These are phyloP conservation scores for Alliaria petiolata DNA, from an alignment of 345 rosid genomes.

Conservation along the genomic window DNA sequence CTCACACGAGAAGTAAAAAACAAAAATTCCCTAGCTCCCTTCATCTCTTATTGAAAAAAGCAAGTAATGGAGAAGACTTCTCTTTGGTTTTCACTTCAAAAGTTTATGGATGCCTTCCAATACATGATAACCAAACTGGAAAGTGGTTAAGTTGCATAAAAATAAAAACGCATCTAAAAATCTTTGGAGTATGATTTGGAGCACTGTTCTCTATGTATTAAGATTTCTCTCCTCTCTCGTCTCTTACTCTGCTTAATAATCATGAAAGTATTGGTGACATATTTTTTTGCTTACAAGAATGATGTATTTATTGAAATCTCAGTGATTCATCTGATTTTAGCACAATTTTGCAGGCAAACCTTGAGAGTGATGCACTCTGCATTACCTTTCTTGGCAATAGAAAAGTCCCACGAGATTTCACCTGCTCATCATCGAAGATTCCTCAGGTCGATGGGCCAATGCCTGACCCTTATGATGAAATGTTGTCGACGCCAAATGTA, in stretches of 20 bases:
- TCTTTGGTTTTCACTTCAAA: neutral
- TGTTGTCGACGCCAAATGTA: conserved; percentile 92
- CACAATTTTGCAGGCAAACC: conserved; percentile 21
- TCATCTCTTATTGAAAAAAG: neutral
- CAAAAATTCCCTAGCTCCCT: neutral
- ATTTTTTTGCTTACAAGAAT: neutral
- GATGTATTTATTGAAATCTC: neutral
- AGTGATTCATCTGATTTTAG: neutral
- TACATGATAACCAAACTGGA: neutral
- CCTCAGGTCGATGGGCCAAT: conserved; percentile 91
- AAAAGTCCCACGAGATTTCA: conserved; percentile 15
- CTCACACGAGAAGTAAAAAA: neutral
- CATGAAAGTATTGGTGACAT: too few relatives aligned
- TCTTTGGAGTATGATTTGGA: too few relatives aligned
- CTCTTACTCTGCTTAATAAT: too few relatives aligned
- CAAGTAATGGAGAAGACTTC: too few relatives aligned
- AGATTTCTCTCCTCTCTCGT: too few relatives aligned
- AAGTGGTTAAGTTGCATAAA: too few relatives aligned
- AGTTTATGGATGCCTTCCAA: neutral
- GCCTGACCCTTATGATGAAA: conserved; percentile 91
- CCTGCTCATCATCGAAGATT: conserved; percentile 41
- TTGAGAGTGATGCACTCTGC: neutral
- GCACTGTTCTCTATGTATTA: too few relatives aligned
- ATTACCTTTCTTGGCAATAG: neutral
- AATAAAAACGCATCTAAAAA: too few relatives aligned